Base-by-base conservation (phyloP, 1,284 basidiomycete species). In the Trametes polyzona region DNA sequence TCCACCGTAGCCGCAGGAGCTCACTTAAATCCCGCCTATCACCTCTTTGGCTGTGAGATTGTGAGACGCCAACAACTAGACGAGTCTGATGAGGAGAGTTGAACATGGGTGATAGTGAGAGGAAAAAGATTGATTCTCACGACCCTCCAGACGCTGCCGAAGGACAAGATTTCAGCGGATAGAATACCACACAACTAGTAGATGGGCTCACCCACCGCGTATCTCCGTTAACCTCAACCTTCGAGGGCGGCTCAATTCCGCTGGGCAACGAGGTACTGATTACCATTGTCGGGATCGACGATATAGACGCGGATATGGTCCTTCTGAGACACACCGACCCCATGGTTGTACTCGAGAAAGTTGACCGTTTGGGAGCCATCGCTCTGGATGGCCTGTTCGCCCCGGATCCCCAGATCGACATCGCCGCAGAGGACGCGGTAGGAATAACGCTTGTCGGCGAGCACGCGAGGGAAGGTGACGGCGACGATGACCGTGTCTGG, bases 351-450 rank as follows among this genome's bases (percentile, higher is more conserved):
- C 35, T 67, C 64, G 30, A 64, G 52, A 36, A 68, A 60, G 59
- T 67, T 65, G 26, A 68, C 48, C 36, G 23, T 52, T 51, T 66
- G 65, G 23, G 65, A 67, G 21, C 65, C 64, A 47, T 65, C 64
- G 24, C 29, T 24, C 37, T 56, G 35, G 3, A 59, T 42, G 19
- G 39, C 21, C 36, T 62, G 57, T 9, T 3, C 43, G 19, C 4
- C 11, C 37, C 42, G 43, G 24, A 62, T 50, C 27, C 67, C 67
- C 24, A 67, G 62, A 46, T 66, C 65, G 19, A 14, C 44, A 27
- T 52, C 55, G 23, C 43, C 44, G 14, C 30, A 39, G 33, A 61
- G 33, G 46, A 68, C 54, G 40, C 67, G 67, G 55, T 64, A 68
- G 2, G 26, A 23, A 49, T 62, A 68, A n/a, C 16, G 17, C 53